Percentiles rank a stretch among this genome's conserved stretches.
Evolutionary conservation across 768 basidiomycete species (phyloP).

Genomic region (Suillus weaverae): DNA sequence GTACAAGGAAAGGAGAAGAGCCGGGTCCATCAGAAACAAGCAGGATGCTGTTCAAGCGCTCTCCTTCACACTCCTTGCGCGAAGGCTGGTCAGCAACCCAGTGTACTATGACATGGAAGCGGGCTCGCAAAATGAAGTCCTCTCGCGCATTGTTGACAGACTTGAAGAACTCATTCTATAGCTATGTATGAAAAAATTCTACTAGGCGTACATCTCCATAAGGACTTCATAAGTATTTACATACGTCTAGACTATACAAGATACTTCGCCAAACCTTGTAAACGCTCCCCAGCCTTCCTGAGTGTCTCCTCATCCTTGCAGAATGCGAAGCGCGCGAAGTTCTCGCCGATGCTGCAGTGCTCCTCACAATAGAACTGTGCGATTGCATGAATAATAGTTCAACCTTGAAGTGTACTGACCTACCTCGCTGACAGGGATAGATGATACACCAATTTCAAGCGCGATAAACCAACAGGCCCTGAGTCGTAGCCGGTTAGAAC

Average conservation of each 20-base stretch:
- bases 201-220: background rate
- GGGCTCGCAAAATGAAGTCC: slow-evolving; percentile 45
- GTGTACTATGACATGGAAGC: slow-evolving; percentile 71
- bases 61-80: slow-evolving; percentile 78
- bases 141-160: slow-evolving; percentile 72
- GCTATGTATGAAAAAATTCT: background rate
- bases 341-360: slow-evolving; percentile 84
- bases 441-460: slow-evolving; percentile 84
- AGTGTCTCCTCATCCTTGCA: slow-evolving; percentile 94
- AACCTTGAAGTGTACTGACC: slow-evolving; percentile 17
- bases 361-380: slow-evolving; percentile 88
- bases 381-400: slow-evolving; percentile 11
- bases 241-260: slow-evolving; percentile 26
- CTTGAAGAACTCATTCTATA: slow-evolving; percentile 25
- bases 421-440: slow-evolving; percentile 95
- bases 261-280: slow-evolving; percentile 73
- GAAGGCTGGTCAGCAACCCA: slow-evolving; percentile 75
- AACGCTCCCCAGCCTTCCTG: slow-evolving; percentile 74
- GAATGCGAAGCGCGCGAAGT: slow-evolving; percentile 86
- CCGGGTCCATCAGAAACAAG: slow-evolving; percentile 45
- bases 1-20: slow-evolving; percentile 42
- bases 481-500: slow-evolving; percentile 14
- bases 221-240: background rate
- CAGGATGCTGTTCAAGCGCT: slow-evolving; percentile 76
- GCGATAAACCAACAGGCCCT: slow-evolving; percentile 98